Evolutionary conservation across 1,284 basidiomycete genomes (phyloP), one percentile per base, ranked within the genome.

Genomic region (Trichosporon sp.): DNA sequence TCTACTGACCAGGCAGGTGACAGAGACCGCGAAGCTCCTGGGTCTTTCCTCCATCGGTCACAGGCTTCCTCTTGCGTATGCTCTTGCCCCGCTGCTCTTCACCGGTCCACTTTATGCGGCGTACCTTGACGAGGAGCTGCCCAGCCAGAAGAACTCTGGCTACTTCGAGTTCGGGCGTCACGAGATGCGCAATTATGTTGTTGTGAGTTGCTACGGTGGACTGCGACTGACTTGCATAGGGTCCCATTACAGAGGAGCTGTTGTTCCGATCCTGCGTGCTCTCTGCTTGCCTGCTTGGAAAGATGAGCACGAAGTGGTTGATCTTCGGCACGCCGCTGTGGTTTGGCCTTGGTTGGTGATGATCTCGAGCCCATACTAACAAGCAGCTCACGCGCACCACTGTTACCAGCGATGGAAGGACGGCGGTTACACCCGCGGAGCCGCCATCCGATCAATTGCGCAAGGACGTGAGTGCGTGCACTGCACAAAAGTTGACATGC

Each of bases 221-320:
- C 59, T 43, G 69, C 48, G 65, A 35, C 37, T 40, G 46, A 70
- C 72, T 37, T n/a, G 70, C 40, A 0, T 74, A 96, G 92, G 95
- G 89, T 0, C 96, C 96, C 0, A 81, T 94, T 40, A 95, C 95
- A 0, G 96, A 99, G 85, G 96, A 99, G 81, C 77, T 98, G 31
- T 92, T 95, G 2, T 99, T 98, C 80, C 87, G 97, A 32, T 90
- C 91, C 0, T 95, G 93, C 79, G 88, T 96, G 59, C 86, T 98
- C 21, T 85, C 90, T 1, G 87, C 90, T 1, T 92, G 93, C 73
- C 86, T 90, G 68, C 86, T 94, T 43, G 88, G 90, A 0, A 88
- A 89, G n/a, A 86, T 87, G 1, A 87, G 88, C 0, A 85, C 78
- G 21, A 79, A 74, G 48, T 86, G 86, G 66, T 89, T 95, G 85